A percentile compares a stretch with the other conserved stretches of the same genome.
Evolutionary conservation across 371 early-diverging fungal species (phyloP).

Genomic region (Mortierella sp.): DNA sequence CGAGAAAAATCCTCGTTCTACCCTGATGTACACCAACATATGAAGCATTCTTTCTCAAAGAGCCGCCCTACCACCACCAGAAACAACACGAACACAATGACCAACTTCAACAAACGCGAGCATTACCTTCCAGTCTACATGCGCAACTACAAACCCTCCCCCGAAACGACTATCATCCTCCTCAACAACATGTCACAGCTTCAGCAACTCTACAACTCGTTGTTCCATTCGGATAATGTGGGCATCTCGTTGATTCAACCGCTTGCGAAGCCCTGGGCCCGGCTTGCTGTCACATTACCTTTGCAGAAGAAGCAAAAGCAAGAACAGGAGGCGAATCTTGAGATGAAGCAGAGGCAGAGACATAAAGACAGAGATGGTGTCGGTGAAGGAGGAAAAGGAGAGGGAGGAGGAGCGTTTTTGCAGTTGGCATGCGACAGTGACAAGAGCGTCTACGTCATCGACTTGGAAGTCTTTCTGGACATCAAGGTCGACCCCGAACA

Average conservation of each 20-base stretch:
- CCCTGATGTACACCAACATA: no score
- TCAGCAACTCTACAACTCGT: background rate
- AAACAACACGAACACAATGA: background rate
- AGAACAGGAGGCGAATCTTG: background rate
- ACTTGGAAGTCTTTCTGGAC: background rate
- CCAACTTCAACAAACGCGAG: background rate
- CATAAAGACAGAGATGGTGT: background rate
- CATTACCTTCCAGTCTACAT: background rate
- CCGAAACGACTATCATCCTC: background rate
- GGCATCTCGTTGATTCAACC: background rate
- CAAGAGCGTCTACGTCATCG: background rate
- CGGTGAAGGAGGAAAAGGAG: background rate
- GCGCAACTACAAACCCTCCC: background rate
- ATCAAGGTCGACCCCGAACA: background rate
- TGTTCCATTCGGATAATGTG: background rate
- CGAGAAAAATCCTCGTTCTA: background rate
- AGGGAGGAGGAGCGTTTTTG: background rate
- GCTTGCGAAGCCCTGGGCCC: background rate
- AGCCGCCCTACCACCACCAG: background rate
- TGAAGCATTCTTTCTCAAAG: background rate
- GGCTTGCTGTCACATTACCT: background rate
- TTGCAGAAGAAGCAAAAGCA: background rate
- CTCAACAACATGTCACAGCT: background rate
- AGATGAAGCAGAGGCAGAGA: background rate
- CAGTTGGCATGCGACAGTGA: background rate